Percentiles rank a stretch among this genome's conserved stretches.
phyloP scores from a whole-genome alignment of 805 yeast species.

The Candida vartiovaarae region DNA sequence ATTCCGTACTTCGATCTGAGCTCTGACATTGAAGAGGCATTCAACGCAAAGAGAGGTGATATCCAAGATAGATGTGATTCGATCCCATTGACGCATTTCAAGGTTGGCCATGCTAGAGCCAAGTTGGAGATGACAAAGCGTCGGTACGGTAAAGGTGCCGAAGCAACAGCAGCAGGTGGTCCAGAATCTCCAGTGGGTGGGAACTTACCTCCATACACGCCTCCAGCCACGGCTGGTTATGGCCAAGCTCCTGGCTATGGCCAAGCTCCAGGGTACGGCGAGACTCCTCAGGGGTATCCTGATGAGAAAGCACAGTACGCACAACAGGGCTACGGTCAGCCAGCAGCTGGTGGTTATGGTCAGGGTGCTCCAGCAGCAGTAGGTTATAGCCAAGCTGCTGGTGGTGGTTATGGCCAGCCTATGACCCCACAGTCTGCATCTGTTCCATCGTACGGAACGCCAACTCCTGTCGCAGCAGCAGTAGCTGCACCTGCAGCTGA shows the following conservation, averaged over 20 bases:
- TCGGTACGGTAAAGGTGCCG: constrained; percentile 53
- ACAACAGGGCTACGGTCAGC: constrained; percentile 19
- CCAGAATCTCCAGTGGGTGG: constrained; percentile 23
- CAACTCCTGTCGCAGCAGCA: constrained; percentile 14
- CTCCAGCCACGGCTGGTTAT: constrained; percentile 24
- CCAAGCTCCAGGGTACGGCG: constrained; percentile 6
- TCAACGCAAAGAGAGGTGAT: constrained; percentile 75
- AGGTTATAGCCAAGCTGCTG: constrained; percentile 21
- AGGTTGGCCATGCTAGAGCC: constrained; percentile 78
- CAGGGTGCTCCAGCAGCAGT: constrained; percentile 16
- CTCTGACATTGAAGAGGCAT: constrained; percentile 79
- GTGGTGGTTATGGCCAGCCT: constrained; percentile 17
- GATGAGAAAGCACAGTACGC: constrained; percentile 25
- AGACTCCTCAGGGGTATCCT: constrained; percentile 28
- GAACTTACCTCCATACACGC: constrained; percentile 31
- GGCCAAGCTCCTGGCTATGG: constrained; percentile 6
- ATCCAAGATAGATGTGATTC: constrained; percentile 86
- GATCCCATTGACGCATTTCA: constrained; percentile 85
- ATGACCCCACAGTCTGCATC: constrained; percentile 11
- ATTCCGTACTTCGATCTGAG: constrained; percentile 91
- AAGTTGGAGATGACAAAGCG: constrained; percentile 80
- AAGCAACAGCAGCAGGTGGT: constrained; percentile 27
- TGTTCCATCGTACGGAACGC: constrained; percentile 19
- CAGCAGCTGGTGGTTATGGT: constrained; percentile 9
- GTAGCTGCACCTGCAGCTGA: constrained; percentile 31